A percentile compares a stretch with the other conserved stretches of the same genome.
These are phyloP conservation scores for Pestalotiopsis sp. DNA, from an alignment of 2,329 filamentous ascomycete genomes.

Conservation along the genomic window DNA sequence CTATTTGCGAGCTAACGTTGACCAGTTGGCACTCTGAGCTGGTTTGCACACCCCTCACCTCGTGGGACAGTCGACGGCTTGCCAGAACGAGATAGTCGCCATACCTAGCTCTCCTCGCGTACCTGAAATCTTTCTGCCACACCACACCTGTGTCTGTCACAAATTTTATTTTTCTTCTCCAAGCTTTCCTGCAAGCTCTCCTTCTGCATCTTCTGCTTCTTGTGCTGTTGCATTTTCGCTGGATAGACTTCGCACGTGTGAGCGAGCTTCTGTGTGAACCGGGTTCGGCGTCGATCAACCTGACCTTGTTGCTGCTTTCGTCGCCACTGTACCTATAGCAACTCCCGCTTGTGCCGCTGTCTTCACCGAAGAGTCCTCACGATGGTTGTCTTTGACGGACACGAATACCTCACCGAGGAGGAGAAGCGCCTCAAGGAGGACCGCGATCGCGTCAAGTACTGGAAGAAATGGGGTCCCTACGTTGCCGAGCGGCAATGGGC, in stretches of 20 bases:
- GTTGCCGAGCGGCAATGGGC: slow-evolving; percentile 95
- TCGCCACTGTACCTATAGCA: background rate
- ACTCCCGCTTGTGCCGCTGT: background rate
- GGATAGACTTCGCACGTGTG: background rate
- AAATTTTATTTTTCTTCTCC: background rate
- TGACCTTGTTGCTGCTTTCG: background rate
- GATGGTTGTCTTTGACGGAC: slow-evolving; percentile 90
- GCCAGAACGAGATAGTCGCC: slow-evolving; percentile 10
- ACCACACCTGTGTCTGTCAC: slow-evolving; percentile 4
- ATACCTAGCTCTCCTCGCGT: slow-evolving; percentile 2
- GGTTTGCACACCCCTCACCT: background rate
- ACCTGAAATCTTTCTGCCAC: slow-evolving; percentile 12
- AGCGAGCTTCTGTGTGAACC: background rate
- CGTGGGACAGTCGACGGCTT: background rate
- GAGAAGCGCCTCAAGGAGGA: slow-evolving; percentile 90
- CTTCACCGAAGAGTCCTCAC: slow-evolving; percentile 21
- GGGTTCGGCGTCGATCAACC: background rate
- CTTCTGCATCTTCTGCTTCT: background rate
- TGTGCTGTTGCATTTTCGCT: background rate
- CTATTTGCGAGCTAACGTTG: background rate
- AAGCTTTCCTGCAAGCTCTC: slow-evolving; percentile 7
- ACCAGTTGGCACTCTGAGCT: background rate
- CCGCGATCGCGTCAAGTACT: slow-evolving; percentile 81
- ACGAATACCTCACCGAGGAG: slow-evolving; percentile 87
- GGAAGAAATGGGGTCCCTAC: slow-evolving; percentile 98